Base-by-base conservation (phyloP, 2,329 filamentous ascomycete species). In the Emergomyces orientalis region DNA sequence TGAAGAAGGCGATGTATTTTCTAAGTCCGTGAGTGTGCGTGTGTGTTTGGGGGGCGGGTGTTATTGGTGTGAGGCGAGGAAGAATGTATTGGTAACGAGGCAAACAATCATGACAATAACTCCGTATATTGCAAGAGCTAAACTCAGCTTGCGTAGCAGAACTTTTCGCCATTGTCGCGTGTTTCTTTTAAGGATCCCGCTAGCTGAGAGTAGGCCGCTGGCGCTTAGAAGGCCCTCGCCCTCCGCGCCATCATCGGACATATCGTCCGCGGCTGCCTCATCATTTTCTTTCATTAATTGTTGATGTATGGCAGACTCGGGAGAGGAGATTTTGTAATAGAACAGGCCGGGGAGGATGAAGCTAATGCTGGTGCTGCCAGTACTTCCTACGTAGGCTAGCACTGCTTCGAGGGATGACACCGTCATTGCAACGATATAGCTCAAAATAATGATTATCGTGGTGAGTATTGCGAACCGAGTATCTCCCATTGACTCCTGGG, bases 321-420 rank as follows among this genome's bases (percentile, higher is more conserved):
- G 94, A 30, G 90, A 86, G 14, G 91, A 95, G 64, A 99, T 97
- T 77, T 97, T 97, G 79, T 97, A 99, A 76, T 97, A 99, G 75
- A 99, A 99, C 3, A 99, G 78, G 0, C 94, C 94, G 0, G 94
- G 94, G 0, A 99, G 82, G 67, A 99, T 97, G 74, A 99, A 99
- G 65, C 90, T 96, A 70, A 99, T 99, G 65, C 90, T 91, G 0
- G 94, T 99, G 60, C 88, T 93, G 61, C 94, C 94, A 0, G 94
- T 99, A 69, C 88, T 91, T 45, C 94, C 94, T 13, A 99, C 94
- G 69, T 97, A 99, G 0, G 94, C 93, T 0, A 99, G 82, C 0
- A 99, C 92, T 56, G 90, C 88, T 72, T 96, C 92, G 2, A 99
- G 82, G 14, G 88, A 94, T 25, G 86, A 89, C 2, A 99, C 92